Evolutionary conservation across 2,329 filamentous ascomycete species (phyloP), one percentile per base, ranked within the genome.

Genomic region (Lanzia echinophila): DNA sequence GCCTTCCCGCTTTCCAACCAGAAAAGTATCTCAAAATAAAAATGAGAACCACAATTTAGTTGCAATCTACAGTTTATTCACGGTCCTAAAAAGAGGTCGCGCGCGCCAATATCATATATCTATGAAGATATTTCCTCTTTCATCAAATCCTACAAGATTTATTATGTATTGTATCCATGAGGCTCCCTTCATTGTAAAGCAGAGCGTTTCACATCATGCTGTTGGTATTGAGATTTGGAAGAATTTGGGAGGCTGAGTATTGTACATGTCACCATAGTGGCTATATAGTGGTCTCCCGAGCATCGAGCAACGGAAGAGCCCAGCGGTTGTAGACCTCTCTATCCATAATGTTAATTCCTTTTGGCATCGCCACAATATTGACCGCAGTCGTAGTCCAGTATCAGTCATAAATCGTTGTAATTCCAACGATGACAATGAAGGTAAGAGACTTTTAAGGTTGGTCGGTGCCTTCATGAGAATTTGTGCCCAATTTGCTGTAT

Each of bases 241-340:
- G n/a, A 17, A 41, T 17, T 41, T 41, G 12, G 19, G 50, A 52
- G 50, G 50, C 50, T 46, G 50, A 52, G 50, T 31, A 28, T 43
- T 43, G 41, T 43, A 43, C 41, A 43, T 22, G 19, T 43, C 41
- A 43, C 22, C 22, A 11, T 13, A 13, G 41, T 41, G 17, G 38
- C n/a, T 19, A 19, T 12, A 17, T 41, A 41, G 38, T 11, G 20
- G 38, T 36, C 34, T 36, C 34, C 34, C 34, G 34, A 36, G 34
- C 34, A 6, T 36, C 34, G 34, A 36, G 34, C 34, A 36, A 8
- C 34, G 34, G 34, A 36, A 36, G 34, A 36, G 34, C 4, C 34
- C 34, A 36, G 34, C 34, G 34, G 34, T 13, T 36, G 34, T 36
- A 36, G 34, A n/a, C 34, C 34, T 5, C 15, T 36, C 11, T 36